A percentile compares a stretch with the other conserved stretches of the same genome.
phyloP scores from a whole-genome alignment of 2,329 filamentous ascomycete genomes.

The Davidsoniella eucalypti region DNA sequence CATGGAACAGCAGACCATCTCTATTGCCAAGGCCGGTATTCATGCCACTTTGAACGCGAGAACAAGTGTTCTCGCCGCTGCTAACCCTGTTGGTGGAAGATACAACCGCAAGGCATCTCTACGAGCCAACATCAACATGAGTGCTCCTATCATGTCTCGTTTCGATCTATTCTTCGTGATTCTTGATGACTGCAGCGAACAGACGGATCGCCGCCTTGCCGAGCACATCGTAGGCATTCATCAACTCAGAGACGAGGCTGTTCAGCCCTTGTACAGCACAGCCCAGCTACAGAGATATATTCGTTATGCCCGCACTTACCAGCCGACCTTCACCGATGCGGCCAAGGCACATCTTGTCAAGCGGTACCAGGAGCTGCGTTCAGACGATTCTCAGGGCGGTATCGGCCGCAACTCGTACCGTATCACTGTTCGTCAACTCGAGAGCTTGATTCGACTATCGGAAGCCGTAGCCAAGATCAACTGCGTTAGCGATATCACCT shows the following conservation, averaged over 20 bases:
- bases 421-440: slow-evolving; percentile 90
- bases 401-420: slow-evolving; percentile 90
- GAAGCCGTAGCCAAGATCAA: slow-evolving; percentile 98
- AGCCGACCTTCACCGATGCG: slow-evolving; percentile 77
- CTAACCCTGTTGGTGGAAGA: slow-evolving; percentile 89
- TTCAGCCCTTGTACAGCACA: slow-evolving; percentile 85
- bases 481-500: slow-evolving; percentile 77
- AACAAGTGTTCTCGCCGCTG: slow-evolving; percentile 86
- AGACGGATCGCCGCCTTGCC: slow-evolving; percentile 76
- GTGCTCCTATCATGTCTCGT: slow-evolving; percentile 95
- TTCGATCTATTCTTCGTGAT: slow-evolving; percentile 99
- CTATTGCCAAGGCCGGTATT: slow-evolving; percentile 95
- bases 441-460: slow-evolving; percentile 85
- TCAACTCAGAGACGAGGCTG: slow-evolving; percentile 77
- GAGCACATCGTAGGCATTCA: slow-evolving; percentile 92
- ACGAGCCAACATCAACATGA: slow-evolving; percentile 95
- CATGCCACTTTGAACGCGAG: slow-evolving; percentile 93
- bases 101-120: slow-evolving; percentile 94
- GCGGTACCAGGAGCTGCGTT: slow-evolving; percentile 88
- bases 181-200: slow-evolving; percentile 89
- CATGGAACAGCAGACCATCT: slow-evolving; percentile 99
- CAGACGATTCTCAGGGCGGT: slow-evolving; percentile 86
- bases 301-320: slow-evolving; percentile 86
- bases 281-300: slow-evolving; percentile 96
- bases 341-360: slow-evolving; percentile 73